These are phyloP conservation scores for Cutaneotrichosporon dermatis DNA, from an alignment of 1,284 basidiomycete genomes.

Conservation along the genomic window DNA sequence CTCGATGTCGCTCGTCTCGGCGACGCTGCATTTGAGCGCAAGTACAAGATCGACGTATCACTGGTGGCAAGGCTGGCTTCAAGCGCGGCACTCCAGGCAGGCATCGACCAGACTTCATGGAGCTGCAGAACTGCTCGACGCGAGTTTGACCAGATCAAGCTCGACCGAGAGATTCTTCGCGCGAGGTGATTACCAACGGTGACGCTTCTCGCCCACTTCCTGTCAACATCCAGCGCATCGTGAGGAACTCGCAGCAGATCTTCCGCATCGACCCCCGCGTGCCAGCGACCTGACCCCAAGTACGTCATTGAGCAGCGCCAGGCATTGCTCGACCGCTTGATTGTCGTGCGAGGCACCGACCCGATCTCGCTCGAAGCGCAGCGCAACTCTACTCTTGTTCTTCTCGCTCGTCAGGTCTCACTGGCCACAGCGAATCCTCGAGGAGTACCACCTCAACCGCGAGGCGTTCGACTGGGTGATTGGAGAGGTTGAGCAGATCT, in stretches of 20 bases:
- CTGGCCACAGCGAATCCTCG: constrained; percentile 77
- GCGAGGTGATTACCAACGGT: constrained; percentile 76
- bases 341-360: constrained; percentile 85
- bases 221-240: constrained; percentile 89
- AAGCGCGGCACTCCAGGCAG: constrained; percentile 76
- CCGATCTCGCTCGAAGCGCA: constrained; percentile 70
- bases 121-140: constrained; percentile 85
- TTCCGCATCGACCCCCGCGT: constrained; percentile 95
- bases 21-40: constrained; percentile 78
- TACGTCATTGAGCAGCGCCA: constrained; percentile 79
- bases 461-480: constrained; percentile 98
- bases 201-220: constrained; percentile 72
- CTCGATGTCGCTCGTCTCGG: constrained; percentile 84
- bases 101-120: constrained; percentile 86
- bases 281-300: constrained; percentile 80
- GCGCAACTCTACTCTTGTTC: constrained; percentile 89
- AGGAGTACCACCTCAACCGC: constrained; percentile 76
- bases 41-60: constrained; percentile 84
- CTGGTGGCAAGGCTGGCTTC: constrained; percentile 65
- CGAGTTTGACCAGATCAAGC: constrained; percentile 71
- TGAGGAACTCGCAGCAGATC: constrained; percentile 93
- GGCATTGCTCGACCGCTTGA: constrained; percentile 64
- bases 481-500: constrained; percentile 92
- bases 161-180: constrained; percentile 74
- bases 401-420: constrained; percentile 86